Evolutionary conservation across 2,329 filamentous ascomycete genomes (phyloP), one percentile per base, ranked within the genome.

Genomic region (Trichophyton mentagrophytes): DNA sequence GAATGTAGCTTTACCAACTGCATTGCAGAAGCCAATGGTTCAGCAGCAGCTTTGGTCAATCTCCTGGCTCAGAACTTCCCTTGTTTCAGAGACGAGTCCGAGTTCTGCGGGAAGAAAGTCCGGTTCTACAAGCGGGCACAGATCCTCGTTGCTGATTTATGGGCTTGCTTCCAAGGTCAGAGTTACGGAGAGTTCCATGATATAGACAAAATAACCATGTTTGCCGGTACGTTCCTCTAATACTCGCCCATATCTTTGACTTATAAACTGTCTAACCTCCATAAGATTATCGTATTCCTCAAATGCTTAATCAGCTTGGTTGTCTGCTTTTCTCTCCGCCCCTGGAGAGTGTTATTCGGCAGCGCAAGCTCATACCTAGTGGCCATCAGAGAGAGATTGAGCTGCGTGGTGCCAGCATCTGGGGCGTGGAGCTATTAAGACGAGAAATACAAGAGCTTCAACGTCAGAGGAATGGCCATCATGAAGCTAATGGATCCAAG

Each of bases 191-290:
- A 81, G 30, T 99, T 99, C 73, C 71, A 84, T 61, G 93, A 99
- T 70, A 96, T 99, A 67, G 87, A 93, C 75, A 90, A 90, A 71
- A 87, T 99, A 68, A 99, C 93, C 63, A 97, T 97, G 86, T 99
- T 99, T 77, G 91, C 93, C 69, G 81, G 80, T 81, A 72, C 49
- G 66, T 9, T 8, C 11, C 22, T 15, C 30, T 15, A n/a, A 1
- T 15, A 13, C 33, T 38, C 33, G 1, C 11, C 3, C 33, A 7
- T 13, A 13, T 38, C 0, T 38, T 38, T 13, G 11, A 13, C 9
- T 38, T 38, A 3, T 38, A 3, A 38, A 13, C 3, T 13, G 2
- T 13, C 33, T 38, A 38, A 38, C 11, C 2, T 13, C 2, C 9
- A 11, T 13, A 38, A 81, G 93, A 99, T 76, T 99, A 99, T 71